Evolutionary conservation across 768 basidiomycete genomes (phyloP), one percentile per base, ranked within the genome.

Genomic region (Panellus pusillus): DNA sequence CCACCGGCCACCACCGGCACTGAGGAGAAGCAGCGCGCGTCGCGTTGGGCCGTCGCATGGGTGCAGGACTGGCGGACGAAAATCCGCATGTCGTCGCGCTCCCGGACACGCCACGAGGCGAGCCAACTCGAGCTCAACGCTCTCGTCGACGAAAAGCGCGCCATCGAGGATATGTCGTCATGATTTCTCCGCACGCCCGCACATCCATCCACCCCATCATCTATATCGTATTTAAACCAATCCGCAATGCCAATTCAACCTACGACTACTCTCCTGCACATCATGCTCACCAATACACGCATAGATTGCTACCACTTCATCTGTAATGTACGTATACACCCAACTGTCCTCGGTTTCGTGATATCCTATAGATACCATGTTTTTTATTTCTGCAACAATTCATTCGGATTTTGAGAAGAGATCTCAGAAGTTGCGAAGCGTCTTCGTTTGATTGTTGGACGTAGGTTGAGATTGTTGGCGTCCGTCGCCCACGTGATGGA

Each of bases 21-120:
- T 19, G 68, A 70, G 29, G 79, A 78, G 61, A 71, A 72, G 48
- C 32, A 35, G 14, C 61, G 67, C 15, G 63, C 74, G 19, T 46
- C 51, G 17, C 68, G 79, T 49, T 86, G 84, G 81, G 68, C 74
- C n/a, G 58, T 61, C 24, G 51, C 59, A 32, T 86, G 83, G 87
- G 78, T 87, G n/a, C 78, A 79, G 55, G 82, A 86, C 55, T 87
- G 81, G 85, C 79, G 83, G 52, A 73, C 74, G 3, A 85, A 78
- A 68, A 79, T 87, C 41, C 76, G 79, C 49, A 69, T 82, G 32
- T 68, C 73, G 1, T 83, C 84, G 19, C 76, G 76, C 39, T 78
- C 81, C 39, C 69, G 73, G 47, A 73, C 76, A 54, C 79, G 77
- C 24, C 24, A 6, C 47, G 69, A 71, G 32, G 68, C 74, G 44